Conservation (phyloP, 1,284 basidiomycete genomes). For the Puccinia polysora region DNA sequence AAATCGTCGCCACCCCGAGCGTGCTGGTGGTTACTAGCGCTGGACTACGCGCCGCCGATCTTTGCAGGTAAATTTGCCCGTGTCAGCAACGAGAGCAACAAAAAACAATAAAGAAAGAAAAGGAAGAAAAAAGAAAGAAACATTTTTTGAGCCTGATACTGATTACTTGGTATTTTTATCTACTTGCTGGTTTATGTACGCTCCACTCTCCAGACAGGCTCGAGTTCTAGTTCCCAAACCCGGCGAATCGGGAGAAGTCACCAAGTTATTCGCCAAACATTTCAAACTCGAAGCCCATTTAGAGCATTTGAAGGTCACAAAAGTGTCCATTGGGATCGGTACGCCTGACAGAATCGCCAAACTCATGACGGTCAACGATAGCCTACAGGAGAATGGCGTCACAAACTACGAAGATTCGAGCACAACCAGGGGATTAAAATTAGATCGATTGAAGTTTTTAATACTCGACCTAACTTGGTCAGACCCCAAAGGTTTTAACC, state of each 20-base stretch:
- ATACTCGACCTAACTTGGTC: conserved; percentile 29
- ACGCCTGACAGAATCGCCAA: conserved; percentile 37
- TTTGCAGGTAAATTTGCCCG: conserved; percentile 37
- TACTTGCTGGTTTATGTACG: no score
- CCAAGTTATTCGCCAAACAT: conserved; percentile 35
- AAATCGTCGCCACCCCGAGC: conserved; percentile 3
- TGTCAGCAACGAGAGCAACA: no score
- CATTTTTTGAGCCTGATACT: no score
- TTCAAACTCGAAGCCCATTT: conserved; percentile 32
- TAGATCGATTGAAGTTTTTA: conserved; percentile 22
- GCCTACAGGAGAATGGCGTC: no score
- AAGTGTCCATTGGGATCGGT: conserved; percentile 11
- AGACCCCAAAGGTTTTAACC: conserved; percentile 18
- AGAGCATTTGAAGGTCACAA: not conserved
- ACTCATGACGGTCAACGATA: not conserved
- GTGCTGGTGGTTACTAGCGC: conserved; percentile 24
- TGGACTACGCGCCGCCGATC: conserved; percentile 20
- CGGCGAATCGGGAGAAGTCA: conserved; percentile 18
- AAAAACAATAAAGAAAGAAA: no score
- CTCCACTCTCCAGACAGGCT: not conserved
- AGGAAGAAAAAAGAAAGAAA: no score
- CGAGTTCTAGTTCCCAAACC: conserved; percentile 3
- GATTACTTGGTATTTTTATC: no score
- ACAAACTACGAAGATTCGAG: no score
- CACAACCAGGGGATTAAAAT: conserved; percentile 19